Conservation (phyloP, 1,139 yeast genomes). For the Hemisphaericaspora lyxosophila region DNA sequence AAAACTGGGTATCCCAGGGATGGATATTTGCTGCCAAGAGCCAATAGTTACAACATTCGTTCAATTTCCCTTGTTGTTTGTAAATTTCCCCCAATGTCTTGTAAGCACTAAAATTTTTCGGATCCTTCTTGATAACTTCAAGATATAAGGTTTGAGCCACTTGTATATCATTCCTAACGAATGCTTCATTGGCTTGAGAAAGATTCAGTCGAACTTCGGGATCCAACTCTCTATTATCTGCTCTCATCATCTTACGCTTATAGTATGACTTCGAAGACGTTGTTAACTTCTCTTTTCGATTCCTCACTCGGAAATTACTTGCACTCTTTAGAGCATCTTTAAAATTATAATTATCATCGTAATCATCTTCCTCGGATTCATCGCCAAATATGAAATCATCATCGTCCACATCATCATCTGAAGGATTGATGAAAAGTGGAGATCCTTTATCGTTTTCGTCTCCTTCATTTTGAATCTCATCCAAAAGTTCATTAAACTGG, state of each 20-base stretch:
- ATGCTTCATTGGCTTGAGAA: conserved; percentile 78
- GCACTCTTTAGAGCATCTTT: conserved; percentile 66
- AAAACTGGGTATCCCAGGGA: conserved; percentile 73
- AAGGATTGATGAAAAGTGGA: conserved; percentile 7
- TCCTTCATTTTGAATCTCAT: conserved; percentile 15
- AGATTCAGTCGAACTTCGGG: conserved; percentile 69
- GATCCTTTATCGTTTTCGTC: conserved; percentile 12
- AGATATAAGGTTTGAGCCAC: conserved; percentile 65
- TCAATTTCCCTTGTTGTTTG: conserved; percentile 61
- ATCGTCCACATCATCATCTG: conserved; percentile 13
- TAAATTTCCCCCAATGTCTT: conserved; percentile 84
- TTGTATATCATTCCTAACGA: conserved; percentile 63
- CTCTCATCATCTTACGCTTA: conserved; percentile 33
- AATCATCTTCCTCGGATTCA: conserved; percentile 28
- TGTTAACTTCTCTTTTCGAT: conserved; percentile 34
- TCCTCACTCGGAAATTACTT: conserved; percentile 55
- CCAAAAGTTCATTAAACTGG: conserved; percentile 16
- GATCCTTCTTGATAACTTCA: conserved; percentile 77
- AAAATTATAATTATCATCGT: conserved; percentile 48
- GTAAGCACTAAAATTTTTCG: conserved; percentile 78
- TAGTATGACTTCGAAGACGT: conserved; percentile 31
- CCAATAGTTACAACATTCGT: conserved; percentile 80
- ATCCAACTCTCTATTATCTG: conserved; percentile 51
- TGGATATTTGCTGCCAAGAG: conserved; percentile 80
- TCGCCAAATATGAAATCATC: conserved; percentile 5